Evolutionary conservation across 179 eudicot species (phyloP).

Genomic region (Gypsophila paniculata): DNA sequence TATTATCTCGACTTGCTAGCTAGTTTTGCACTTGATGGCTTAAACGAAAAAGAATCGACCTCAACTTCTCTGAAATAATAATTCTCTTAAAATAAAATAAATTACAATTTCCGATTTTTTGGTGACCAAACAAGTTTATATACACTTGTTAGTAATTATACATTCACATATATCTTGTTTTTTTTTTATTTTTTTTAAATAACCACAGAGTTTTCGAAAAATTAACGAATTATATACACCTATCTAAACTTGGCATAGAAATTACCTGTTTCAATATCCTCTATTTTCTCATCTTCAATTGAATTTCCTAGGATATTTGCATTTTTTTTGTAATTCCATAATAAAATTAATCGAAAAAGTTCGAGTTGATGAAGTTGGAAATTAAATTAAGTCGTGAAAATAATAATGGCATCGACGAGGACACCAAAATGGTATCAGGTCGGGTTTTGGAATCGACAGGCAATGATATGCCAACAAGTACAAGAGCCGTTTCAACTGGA

Average conservation of each 20-base stretch:
- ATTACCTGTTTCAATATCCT: background rate
- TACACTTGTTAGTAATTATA: no score
- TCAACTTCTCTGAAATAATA: no score
- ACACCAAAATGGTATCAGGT: background rate
- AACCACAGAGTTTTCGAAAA: no score
- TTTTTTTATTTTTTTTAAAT: no score
- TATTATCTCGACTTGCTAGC: no score
- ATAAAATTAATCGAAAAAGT: background rate
- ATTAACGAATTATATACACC: no score
- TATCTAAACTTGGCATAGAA: slow-evolving; percentile 2
- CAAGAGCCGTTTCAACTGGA: background rate
- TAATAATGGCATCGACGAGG: background rate
- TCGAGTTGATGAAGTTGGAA: background rate
- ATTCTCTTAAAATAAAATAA: no score
- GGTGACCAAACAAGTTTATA: no score
- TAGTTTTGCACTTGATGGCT: no score
- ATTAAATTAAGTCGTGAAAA: background rate
- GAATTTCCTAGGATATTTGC: background rate
- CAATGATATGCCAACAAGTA: background rate
- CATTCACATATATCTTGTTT: no score
- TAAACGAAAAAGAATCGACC: no score
- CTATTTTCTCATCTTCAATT: background rate
- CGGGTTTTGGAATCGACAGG: background rate
- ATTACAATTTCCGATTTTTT: no score
- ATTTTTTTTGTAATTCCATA: background rate